These are phyloP conservation scores for Gynochthodes officinalis DNA, from an alignment of 257 asterid genomes.

Conservation along the genomic window DNA sequence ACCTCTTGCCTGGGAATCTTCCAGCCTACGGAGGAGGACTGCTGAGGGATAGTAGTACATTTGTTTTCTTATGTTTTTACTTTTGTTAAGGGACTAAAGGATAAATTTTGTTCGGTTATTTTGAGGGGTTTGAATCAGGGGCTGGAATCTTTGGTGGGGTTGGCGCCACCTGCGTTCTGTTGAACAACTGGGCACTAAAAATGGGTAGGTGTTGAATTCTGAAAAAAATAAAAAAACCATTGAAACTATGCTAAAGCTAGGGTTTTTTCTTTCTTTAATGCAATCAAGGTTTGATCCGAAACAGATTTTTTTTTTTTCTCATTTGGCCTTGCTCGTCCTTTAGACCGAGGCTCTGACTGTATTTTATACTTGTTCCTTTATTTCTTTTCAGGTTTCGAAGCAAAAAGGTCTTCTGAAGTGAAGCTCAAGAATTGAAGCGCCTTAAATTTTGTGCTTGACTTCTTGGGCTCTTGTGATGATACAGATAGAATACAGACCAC, in stretches of 20 bases:
- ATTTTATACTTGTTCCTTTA: constrained; percentile 9
- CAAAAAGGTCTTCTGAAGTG: constrained; percentile 10
- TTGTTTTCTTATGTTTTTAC: too few species aligned
- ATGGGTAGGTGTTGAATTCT: constrained; percentile 22
- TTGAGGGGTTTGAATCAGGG: constrained; percentile 12
- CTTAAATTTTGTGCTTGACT: neutral
- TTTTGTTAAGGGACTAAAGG: neutral
- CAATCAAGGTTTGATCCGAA: constrained; percentile 15
- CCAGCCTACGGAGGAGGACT: too few species aligned
- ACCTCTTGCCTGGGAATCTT: neutral
- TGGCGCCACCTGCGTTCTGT: constrained; percentile 11
- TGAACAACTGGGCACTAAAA: constrained; percentile 6
- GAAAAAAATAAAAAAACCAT: neutral
- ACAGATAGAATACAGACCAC: neutral
- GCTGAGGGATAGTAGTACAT: neutral
- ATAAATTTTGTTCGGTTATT: neutral
- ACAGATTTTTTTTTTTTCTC: constrained; percentile 4
- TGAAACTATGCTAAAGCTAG: constrained; percentile 13
- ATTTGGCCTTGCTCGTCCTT: neutral
- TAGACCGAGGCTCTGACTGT: constrained; percentile 2
- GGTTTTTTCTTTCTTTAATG: constrained; percentile 2
- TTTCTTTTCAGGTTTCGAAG: constrained; percentile 16
- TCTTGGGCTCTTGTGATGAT: neutral
- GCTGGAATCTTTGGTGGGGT: constrained; percentile 27
- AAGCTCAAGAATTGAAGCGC: neutral